Evolutionary conservation across 164 flowering plant genomes (phyloP), one percentile per base, ranked within the genome.

Genomic region (Sedum album): DNA sequence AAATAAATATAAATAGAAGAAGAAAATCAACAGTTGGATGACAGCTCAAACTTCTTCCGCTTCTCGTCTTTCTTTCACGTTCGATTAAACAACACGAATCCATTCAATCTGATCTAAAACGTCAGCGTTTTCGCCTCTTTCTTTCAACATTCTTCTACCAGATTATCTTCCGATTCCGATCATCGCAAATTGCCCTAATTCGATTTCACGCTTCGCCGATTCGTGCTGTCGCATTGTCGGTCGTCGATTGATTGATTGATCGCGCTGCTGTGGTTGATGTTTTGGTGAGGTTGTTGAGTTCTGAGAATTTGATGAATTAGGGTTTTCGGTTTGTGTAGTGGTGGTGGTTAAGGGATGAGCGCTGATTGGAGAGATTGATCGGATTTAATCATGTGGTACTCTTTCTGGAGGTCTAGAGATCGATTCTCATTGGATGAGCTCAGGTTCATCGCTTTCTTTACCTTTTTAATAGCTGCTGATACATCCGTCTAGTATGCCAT

Each of bases 321-420:
- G 36, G 18, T 31, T 62, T 68, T 17, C 38, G 3, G 7, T 68
- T 31, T 23, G 2, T 53, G 60, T 35, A 7, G 38, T 35, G 38
- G 49, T 35, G 30, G 10, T 35, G 26, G 31, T 38, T 28, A 42
- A 5, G 46, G 60, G 38, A 68, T 69, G 77, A 68, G 25, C 51
- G 46, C 10, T 31, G 41, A 65, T 39, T 31, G 21, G 18, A 69
- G 30, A 31, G 55, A 4, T 41, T 79, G 81, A 79, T 73, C 44
- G 35, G 36, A 3, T 66, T 36, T 61, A 77, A 79, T 35, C 81
- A 94, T 91, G 98, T 88, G 97, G 98, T 73, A 79, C 74, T 76
- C 96, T 71, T 93, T 93, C 76, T 93, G 94, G 96, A 81, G 81
- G 85, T 75, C 96, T 74, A 78, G 95, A 71, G 82, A 89, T 78